A percentile compares a stretch with the other conserved stretches of the same genome.
Evolutionary conservation across 176 grass and related monocot genomes (phyloP).

Genomic region (Cenchrus americanus): DNA sequence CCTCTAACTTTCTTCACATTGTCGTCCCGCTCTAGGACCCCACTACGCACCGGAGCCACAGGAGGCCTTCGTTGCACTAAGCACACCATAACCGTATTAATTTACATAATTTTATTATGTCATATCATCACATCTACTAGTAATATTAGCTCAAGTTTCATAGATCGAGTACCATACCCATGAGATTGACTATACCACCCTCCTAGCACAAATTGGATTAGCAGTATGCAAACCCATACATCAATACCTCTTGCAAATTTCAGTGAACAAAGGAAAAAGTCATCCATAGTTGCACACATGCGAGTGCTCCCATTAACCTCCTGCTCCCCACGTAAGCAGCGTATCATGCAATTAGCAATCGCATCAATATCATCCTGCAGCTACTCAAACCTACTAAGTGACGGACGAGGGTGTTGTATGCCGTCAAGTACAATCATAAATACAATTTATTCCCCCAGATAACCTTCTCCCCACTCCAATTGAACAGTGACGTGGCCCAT

Average conservation of each 20-base stretch:
- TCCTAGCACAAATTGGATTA: neutral
- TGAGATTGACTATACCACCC: neutral
- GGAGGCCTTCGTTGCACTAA: too few relatives aligned
- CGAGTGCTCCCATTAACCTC: neutral
- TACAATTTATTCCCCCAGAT: slow-evolving; percentile 4
- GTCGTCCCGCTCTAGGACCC: too few relatives aligned
- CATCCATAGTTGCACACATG: neutral
- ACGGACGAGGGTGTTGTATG: neutral
- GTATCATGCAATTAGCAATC: neutral
- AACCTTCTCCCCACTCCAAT: slow-evolving; percentile 23
- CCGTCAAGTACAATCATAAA: slow-evolving; percentile 24
- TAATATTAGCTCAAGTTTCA: neutral
- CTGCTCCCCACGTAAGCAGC: neutral
- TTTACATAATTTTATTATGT: neutral
- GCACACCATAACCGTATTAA: neutral
- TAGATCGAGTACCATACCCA: neutral
- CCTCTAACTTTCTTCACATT: too few relatives aligned
- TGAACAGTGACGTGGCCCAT: slow-evolving; percentile 22
- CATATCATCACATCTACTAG: neutral
- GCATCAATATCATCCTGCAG: neutral
- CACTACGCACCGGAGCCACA: too few relatives aligned
- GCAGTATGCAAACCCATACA: neutral
- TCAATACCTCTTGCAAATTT: neutral
- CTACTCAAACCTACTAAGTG: slow-evolving; percentile 25
- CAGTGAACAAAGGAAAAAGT: neutral